Percentiles rank a stretch among this genome's conserved stretches.
These are phyloP conservation scores for Linanthus parryae DNA, from an alignment of 148 eudicot genomes.

Conservation along the genomic window DNA sequence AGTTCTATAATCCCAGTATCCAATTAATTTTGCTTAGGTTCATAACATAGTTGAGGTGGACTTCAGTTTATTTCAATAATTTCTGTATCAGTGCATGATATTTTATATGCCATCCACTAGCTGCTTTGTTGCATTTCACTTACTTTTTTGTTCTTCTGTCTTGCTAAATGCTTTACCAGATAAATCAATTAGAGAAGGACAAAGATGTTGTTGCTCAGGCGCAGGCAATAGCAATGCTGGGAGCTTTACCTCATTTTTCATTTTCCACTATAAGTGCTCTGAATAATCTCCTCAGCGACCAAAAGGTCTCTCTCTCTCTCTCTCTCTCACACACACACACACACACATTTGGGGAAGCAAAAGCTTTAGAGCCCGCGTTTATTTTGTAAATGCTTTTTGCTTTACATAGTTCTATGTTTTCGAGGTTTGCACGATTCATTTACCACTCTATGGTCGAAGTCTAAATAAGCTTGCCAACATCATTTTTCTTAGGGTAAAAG, in stretches of 20 bases:
- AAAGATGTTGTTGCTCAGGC: slow-evolving; percentile 98
- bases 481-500: no score
- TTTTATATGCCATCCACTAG: no score
- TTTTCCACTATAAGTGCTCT: slow-evolving; percentile 76
- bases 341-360: neutral
- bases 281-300: slow-evolving; percentile 54
- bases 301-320: slow-evolving; percentile 45
- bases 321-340: neutral
- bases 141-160: neutral
- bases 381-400: no score
- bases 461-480: no score
- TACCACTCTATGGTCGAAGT: no score
- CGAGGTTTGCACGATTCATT: no score
- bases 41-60: no score
- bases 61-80: no score
- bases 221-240: slow-evolving; percentile 70
- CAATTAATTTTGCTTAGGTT: no score
- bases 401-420: no score
- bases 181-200: slow-evolving; percentile 96
- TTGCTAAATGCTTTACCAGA: slow-evolving; percentile 42
- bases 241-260: slow-evolving; percentile 59
- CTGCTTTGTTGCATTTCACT: neutral
- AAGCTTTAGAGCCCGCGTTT: neutral
- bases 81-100: no score
- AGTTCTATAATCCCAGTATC: no score